Evolutionary conservation across 73 alveolate species (phyloP), one percentile per base, ranked within the genome.

Genomic region (Paramecium sonneborni): DNA sequence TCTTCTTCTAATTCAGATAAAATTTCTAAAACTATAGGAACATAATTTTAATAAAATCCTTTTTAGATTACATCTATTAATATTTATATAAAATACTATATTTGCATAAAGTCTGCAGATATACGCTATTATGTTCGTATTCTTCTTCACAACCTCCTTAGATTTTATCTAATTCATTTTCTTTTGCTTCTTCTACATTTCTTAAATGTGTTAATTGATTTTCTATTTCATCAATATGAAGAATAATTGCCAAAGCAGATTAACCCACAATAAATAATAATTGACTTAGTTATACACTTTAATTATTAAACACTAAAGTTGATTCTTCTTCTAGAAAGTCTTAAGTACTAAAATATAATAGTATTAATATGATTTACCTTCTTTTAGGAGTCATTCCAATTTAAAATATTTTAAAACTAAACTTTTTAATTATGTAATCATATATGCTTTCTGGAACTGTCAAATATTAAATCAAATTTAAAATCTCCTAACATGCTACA

Each of bases 71-170:
- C 67, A 34, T 18, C 24, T 70, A 68, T 18, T 48, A 9, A 57
- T 85, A 48, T n/a, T 85, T 52, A 30, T 37, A 30, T 12, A 15
- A 37, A 0, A 8, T 30, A 20, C 57, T 32, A 57, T 85, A 68
- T 52, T 85, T 76, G 46, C 68, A 35, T 10, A 85, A 48, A 14
- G 55, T 85, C 34, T 52, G 52, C 18, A 85, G 35, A 24, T 46
- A 52, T 14, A 28, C 92, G 18, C 32, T 15, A 48, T 52, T 46
- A 35, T 85, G 28, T 85, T 85, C 92, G 18, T 52, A 85, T 39
- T 85, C 92, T 57, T 70, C 92, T 85, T 85, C 92, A 30, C 55
- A 52, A 10, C 92, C 92, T 0, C 92, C 92, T 48, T 46, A 46
- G 0, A 85, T 85, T 57, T 85, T 85, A 56, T 85, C 92, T 20